A percentile compares a stretch with the other conserved stretches of the same genome.
These are phyloP conservation scores for Artemisia annua DNA, from an alignment of 129 eudicot species.

Conservation along the genomic window DNA sequence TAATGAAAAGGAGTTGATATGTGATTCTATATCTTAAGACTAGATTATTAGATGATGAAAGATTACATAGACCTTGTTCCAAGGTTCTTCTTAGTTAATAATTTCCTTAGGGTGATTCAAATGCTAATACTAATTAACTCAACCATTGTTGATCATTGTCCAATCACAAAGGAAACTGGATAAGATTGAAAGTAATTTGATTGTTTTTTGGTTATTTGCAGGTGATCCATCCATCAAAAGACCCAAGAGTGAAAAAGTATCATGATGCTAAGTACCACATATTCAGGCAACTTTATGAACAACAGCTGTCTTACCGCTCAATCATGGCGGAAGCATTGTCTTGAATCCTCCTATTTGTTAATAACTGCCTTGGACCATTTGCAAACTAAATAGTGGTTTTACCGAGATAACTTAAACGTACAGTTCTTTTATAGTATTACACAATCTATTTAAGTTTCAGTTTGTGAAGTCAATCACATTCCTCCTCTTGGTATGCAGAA, in stretches of 20 bases:
- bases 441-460: slow-evolving; percentile 3
- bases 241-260: slow-evolving; percentile 73
- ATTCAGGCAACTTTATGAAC: slow-evolving; percentile 82
- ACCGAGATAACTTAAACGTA: not conserved
- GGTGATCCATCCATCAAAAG: slow-evolving; percentile 79
- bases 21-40: no score
- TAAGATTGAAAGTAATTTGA: no score
- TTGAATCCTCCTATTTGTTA: slow-evolving; percentile 18
- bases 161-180: not conserved
- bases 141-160: not conserved
- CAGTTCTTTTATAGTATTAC: slow-evolving; percentile 1
- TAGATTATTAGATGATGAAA: no score
- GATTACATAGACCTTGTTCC: no score
- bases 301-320: slow-evolving; percentile 72
- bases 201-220: slow-evolving; percentile 24
- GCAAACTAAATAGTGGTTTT: slow-evolving; percentile 2
- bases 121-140: no score
- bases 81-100: no score
- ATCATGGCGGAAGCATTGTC: slow-evolving; percentile 71
- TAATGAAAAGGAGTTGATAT: no score
- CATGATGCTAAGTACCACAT: slow-evolving; percentile 88
- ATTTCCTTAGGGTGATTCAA: no score
- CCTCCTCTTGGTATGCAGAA: not conserved
- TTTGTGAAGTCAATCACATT: not conserved
- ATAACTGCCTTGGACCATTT: slow-evolving; percentile 1